Evolutionary conservation across 2,329 filamentous ascomycete genomes (phyloP).

Genomic region (Pezicula neosporulosa): DNA sequence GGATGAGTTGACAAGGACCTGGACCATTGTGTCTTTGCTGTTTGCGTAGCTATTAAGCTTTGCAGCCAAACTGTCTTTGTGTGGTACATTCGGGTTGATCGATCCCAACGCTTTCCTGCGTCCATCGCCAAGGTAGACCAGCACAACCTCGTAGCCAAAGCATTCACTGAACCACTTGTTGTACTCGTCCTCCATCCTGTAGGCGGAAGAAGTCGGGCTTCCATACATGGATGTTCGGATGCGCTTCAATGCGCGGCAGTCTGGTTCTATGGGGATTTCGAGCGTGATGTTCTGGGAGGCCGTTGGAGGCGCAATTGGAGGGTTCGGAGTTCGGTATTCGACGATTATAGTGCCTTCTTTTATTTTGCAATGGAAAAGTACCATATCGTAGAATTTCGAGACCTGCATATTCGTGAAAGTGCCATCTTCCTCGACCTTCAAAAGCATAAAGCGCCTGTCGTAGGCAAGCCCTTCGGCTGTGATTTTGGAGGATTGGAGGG

Average conservation of each 20-base stretch:
- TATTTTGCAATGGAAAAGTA: slow-evolving; percentile 59
- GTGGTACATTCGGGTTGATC: slow-evolving; percentile 6
- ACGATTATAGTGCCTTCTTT: slow-evolving; percentile 41
- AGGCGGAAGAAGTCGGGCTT: slow-evolving; percentile 49
- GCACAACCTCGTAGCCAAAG: slow-evolving; percentile 55
- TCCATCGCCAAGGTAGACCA: slow-evolving; percentile 45
- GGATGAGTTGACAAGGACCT: neutral
- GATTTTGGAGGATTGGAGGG: slow-evolving; percentile 46
- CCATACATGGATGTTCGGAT: slow-evolving; percentile 55
- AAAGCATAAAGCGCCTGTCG: slow-evolving; percentile 69
- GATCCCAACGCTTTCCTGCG: slow-evolving; percentile 2
- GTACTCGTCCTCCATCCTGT: slow-evolving; percentile 56
- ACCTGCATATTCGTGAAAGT: slow-evolving; percentile 55
- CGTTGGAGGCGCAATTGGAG: slow-evolving; percentile 30
- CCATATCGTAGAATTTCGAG: slow-evolving; percentile 51
- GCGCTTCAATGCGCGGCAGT: slow-evolving; percentile 38
- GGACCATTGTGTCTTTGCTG: slow-evolving; percentile 42
- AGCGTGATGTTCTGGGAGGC: slow-evolving; percentile 28
- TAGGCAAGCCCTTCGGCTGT: slow-evolving; percentile 56
- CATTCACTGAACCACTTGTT: slow-evolving; percentile 66
- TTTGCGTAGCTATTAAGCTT: slow-evolving; percentile 1
- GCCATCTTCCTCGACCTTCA: slow-evolving; percentile 41
- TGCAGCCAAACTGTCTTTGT: neutral
- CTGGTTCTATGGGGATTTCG: slow-evolving; percentile 54
- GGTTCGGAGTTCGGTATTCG: slow-evolving; percentile 29